Base-by-base conservation (phyloP, 2,329 filamentous ascomycete genomes). In the Calonectria hongkongensis region DNA sequence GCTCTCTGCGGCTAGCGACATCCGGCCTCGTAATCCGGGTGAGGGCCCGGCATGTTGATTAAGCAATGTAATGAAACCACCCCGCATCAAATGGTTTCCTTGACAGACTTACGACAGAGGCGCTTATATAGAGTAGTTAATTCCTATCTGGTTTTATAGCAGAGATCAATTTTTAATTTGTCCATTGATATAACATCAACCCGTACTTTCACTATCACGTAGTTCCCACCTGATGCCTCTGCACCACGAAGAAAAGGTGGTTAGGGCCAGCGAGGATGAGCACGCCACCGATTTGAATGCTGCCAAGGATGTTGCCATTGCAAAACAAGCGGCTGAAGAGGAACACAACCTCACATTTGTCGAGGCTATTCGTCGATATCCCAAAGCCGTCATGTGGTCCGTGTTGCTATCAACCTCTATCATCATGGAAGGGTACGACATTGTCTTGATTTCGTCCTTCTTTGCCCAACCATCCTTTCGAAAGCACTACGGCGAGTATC, bases 181-280 rank as follows among this genome's bases (percentile, higher is more conserved):
- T 41, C 39, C 10, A 41, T 13, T 41, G 39, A 41, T 16, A 41
- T 12, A 41, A 7, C 39, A 41, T 41, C 16, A 45, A 15, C 58
- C 2, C 10, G 36, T 28, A 30, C 13, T 50, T 2, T 12, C 10
- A 25, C 28, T 16, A 28, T 13, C 47, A 50, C 21, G 1, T 28
- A 4, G 27, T 7, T 28, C 15, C 21, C 13, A 27, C 30, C 45
- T n/a, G 18, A 66, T 66, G 63, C 18, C 63, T n/a, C 16, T 47
- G 2, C 47, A 41, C 9, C 39, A 41, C 18, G 68, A 71, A 45
- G 74, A 76, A 41, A 76, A 76, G 45, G 74, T 76, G n/a, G 64
- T 56, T 25, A 73, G 71, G 21, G 65, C 73, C 25, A 73, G 74
- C n/a, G 70, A 76, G 63, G 70, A 76, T 64, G 74, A 76, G 28